These are phyloP conservation scores for Leccinum disarticulatum DNA, from an alignment of 768 basidiomycete genomes.

Conservation along the genomic window DNA sequence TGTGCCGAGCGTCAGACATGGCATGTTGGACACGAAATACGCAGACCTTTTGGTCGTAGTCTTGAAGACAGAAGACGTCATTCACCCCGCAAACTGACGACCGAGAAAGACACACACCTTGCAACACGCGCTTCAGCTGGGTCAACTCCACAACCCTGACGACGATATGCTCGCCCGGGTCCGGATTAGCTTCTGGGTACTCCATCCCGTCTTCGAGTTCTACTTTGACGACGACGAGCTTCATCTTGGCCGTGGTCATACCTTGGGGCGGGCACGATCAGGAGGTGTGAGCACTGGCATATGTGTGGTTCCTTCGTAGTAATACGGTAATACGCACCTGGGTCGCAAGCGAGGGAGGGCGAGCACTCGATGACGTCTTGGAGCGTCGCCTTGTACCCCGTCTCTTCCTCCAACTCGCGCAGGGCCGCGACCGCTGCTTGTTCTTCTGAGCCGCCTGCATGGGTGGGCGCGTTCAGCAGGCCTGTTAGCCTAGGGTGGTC, in stretches of 20 bases:
- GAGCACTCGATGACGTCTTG: conserved; percentile 58
- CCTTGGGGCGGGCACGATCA: conserved; percentile 42
- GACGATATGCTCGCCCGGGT: conserved; percentile 84
- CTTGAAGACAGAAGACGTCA: conserved; percentile 33
- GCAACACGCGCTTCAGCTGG: conserved; percentile 60
- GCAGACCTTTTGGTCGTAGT: conserved; percentile 56
- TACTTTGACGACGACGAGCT: conserved; percentile 74
- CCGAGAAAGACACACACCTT: conserved; percentile 51
- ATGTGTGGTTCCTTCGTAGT: too few relatives aligned
- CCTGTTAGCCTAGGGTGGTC: conserved; percentile 41
- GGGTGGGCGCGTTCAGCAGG: conserved; percentile 68
- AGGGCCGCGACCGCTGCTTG: conserved; percentile 77
- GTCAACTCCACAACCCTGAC: conserved; percentile 67
- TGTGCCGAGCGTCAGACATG: not conserved
- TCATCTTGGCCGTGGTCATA: conserved; percentile 95
- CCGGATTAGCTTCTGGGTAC: conserved; percentile 71
- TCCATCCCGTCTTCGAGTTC: conserved; percentile 64
- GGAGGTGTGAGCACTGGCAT: too few relatives aligned
- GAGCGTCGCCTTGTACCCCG: conserved; percentile 70
- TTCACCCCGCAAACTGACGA: not conserved
- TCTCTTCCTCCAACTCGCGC: conserved; percentile 91
- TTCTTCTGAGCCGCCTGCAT: conserved; percentile 41
- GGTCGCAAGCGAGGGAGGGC: conserved; percentile 64
- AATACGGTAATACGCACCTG: conserved; percentile 44
- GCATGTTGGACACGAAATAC: not conserved